Base-by-base conservation (phyloP, 2,329 filamentous ascomycete species). In the Aspergillus pseudoglaucus region DNA sequence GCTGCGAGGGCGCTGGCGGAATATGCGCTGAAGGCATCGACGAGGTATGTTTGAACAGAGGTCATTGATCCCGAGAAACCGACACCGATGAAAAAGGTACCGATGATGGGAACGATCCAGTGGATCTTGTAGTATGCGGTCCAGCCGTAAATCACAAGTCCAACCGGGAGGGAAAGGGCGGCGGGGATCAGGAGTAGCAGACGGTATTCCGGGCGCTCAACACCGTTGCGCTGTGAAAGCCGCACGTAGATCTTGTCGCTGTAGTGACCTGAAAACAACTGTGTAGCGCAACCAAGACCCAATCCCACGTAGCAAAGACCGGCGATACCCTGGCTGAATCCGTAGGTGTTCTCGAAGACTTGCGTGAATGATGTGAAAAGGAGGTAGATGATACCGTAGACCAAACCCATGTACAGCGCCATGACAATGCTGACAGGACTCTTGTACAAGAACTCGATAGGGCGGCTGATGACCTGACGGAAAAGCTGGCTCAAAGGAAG, bases 181-280 rank as follows among this genome's bases (percentile, higher is more conserved):
- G 73, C 75, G 0, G 72, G 66, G 10, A 81, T 60, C 60, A 76
- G 73, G 25, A 80, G 63, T 0, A 78, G 77, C 1, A 81, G 66
- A n/a, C 80, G 75, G 51, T 73, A 76, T 53, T 84, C 80, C 0
- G 80, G 78, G 0, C 52, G 48, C 17, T 45, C 30, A 6, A 23
- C 15, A n/a, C 39, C 47, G 12, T 45, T 37, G 3, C 33, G 27
- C 14, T 30, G 7, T 7, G 43, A 37, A 9, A 45, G 27, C 12
- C 35, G 20, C 3, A 23, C 12, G 12, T 42, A 20, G 14, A 46
- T n/a, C 27, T 39, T 37, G 18, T 45, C 43, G 10, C 43, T 44
- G 9, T 15, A 38, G 9, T 39, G 25, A 6, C 43, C 43, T 2
- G 41, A 12, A 33, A 46, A 42, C 12, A 46, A 20, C 5, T 37